These are phyloP conservation scores for Ophiostoma quercus DNA, from an alignment of 2,329 filamentous ascomycete species.

Conservation along the genomic window DNA sequence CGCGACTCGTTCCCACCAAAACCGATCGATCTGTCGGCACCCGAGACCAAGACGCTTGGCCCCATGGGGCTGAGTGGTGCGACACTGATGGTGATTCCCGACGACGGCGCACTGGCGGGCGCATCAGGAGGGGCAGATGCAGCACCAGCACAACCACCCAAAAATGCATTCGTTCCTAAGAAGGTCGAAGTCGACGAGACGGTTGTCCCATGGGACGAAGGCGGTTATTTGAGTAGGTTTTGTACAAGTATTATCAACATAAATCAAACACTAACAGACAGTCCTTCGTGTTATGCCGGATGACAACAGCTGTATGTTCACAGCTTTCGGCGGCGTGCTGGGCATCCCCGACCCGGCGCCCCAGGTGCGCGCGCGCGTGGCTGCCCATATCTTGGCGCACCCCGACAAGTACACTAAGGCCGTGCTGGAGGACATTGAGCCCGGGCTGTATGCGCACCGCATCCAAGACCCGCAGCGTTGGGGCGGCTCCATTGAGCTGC, in stretches of 20 bases:
- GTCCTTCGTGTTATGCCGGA: constrained; percentile 93
- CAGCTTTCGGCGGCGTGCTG: constrained; percentile 78
- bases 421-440: constrained; percentile 63
- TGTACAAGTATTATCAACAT: not conserved
- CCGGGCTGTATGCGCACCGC: constrained; percentile 71
- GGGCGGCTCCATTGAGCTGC: constrained; percentile 88
- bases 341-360: constrained; percentile 46
- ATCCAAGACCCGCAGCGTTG: constrained; percentile 77
- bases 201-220: constrained; percentile 46
- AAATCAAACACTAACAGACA: constrained; percentile 29
- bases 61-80: constrained; percentile 47
- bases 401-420: constrained; percentile 68
- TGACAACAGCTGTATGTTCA: constrained; percentile 92
- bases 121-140: constrained; percentile 9
- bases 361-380: constrained; percentile 69
- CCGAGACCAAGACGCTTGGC: constrained; percentile 38
- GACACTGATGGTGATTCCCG: constrained; percentile 46
- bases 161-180: constrained; percentile 31
- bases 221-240: constrained; percentile 48
- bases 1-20: constrained; percentile 83
- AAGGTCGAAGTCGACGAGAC: constrained; percentile 40
- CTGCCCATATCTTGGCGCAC: constrained; percentile 69
- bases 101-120: constrained; percentile 31
- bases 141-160: constrained; percentile 20
- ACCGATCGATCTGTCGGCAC: constrained; percentile 56